phyloP scores from a whole-genome alignment of 148 eudicot genomes.

The Cornus controversa region DNA sequence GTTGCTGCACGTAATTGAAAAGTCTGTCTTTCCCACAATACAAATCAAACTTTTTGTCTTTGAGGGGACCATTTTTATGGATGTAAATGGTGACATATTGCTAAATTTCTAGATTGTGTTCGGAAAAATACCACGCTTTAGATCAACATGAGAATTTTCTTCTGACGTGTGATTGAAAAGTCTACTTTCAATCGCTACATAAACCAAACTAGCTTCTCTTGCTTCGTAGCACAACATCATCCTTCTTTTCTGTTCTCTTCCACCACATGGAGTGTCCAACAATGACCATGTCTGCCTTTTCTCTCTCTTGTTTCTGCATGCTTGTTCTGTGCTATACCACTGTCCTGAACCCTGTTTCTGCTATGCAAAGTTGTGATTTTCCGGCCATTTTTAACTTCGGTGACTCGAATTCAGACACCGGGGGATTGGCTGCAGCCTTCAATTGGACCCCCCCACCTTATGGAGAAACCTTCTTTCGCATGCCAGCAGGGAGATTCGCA shows the following conservation, averaged over 20 bases:
- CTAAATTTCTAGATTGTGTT: too few species aligned
- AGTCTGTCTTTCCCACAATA: neutral
- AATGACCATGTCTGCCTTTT: too few species aligned
- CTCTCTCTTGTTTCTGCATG: neutral
- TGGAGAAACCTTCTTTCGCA: neutral
- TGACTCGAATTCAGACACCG: constrained; percentile 14
- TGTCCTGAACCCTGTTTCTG: neutral
- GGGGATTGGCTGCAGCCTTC: constrained; percentile 7
- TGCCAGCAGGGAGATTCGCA: neutral
- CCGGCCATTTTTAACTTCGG: constrained; percentile 17
- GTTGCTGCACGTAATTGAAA: too few species aligned
- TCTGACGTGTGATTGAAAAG: neutral
- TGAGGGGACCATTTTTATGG: too few species aligned
- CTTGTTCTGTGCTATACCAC: neutral
- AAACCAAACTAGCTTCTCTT: neutral
- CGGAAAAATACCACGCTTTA: neutral
- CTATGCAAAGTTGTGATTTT: neutral
- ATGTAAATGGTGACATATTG: too few species aligned
- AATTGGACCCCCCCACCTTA: neutral
- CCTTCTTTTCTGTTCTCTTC: neutral
- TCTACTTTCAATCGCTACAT: neutral
- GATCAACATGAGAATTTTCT: neutral
- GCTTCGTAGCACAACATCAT: neutral
- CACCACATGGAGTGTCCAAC: neutral
- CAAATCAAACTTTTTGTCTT: neutral